phyloP scores from a whole-genome alignment of 805 yeast species.

The Isabelozyma rhagii region DNA sequence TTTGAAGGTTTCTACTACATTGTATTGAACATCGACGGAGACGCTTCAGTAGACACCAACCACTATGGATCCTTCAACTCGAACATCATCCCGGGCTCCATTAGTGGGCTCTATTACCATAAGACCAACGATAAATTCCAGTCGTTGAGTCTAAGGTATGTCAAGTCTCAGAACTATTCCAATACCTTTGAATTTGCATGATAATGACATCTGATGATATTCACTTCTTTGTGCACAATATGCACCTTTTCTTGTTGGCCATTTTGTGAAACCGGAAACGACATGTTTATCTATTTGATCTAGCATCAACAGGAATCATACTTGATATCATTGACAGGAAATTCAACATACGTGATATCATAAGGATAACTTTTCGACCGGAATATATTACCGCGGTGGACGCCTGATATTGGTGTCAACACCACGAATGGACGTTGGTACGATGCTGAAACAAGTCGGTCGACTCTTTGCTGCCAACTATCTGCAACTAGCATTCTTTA shows the following conservation, averaged over 20 bases:
- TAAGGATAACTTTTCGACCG: too few relatives aligned
- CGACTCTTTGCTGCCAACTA: too few relatives aligned
- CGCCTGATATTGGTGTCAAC: too few relatives aligned
- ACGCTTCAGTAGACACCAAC: not conserved
- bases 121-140: conserved; percentile 76
- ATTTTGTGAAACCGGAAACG: not conserved
- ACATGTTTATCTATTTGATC: not conserved
- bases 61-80: conserved; percentile 5
- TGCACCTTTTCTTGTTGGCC: too few relatives aligned
- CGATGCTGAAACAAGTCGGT: too few relatives aligned
- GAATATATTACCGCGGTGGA: too few relatives aligned
- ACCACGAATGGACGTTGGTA: too few relatives aligned
- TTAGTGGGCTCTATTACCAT: conserved; percentile 82
- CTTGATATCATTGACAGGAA: not conserved
- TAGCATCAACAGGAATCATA: too few relatives aligned
- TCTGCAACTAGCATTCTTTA: too few relatives aligned
- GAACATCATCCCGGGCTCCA: conserved; percentile 53
- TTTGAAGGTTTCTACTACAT: conserved; percentile 92
- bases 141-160: conserved; percentile 62
- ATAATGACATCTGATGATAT: conserved; percentile 3
- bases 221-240: not conserved
- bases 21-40: conserved; percentile 64
- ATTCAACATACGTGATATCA: too few relatives aligned
- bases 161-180: conserved; percentile 44
- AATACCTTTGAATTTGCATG: conserved; percentile 22